Percentiles rank a stretch among this genome's conserved stretches.
These are phyloP conservation scores for Lachancea nothofagi DNA, from an alignment of 805 yeast genomes.

Conservation along the genomic window DNA sequence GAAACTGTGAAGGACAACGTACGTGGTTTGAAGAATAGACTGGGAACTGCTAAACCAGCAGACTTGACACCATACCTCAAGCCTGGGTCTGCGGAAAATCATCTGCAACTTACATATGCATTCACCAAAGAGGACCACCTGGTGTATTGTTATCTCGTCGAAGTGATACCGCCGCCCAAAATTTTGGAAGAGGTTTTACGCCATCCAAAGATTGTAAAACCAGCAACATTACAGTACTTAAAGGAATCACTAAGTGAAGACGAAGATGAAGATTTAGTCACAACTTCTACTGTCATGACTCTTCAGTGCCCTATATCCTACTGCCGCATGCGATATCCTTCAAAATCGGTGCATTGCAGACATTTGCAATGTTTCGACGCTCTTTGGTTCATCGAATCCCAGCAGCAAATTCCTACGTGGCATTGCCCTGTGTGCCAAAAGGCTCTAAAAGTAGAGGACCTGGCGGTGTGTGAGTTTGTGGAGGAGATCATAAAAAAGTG, in stretches of 20 bases:
- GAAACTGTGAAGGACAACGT: constrained; percentile 45
- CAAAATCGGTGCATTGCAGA: constrained; percentile 60
- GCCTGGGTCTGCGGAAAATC: constrained; percentile 34
- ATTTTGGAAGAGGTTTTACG: constrained; percentile 38
- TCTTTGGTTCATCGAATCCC: constrained; percentile 62
- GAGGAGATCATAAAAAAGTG: constrained; percentile 53
- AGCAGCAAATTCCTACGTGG: constrained; percentile 80
- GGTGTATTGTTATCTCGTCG: constrained; percentile 56
- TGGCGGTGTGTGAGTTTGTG: constrained; percentile 73
- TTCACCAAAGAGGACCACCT: constrained; percentile 47
- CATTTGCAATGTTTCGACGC: constrained; percentile 92
- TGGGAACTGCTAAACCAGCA: constrained; percentile 79
- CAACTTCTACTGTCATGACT: constrained; percentile 59
- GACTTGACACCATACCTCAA: constrained; percentile 55
- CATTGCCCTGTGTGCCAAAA: constrained; percentile 76
- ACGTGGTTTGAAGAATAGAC: constrained; percentile 68
- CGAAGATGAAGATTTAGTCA: constrained; percentile 67
- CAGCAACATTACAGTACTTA: constrained; percentile 47
- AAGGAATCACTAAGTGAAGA: constrained; percentile 35
- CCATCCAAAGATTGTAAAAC: constrained; percentile 48
- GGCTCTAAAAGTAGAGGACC: constrained; percentile 45
- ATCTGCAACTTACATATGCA: constrained; percentile 51
- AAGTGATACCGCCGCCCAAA: constrained; percentile 38
- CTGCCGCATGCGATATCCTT: constrained; percentile 64
- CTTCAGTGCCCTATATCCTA: constrained; percentile 77